Conservation (phyloP, 495 filamentous ascomycete species). For the Filosporella fistucella region DNA sequence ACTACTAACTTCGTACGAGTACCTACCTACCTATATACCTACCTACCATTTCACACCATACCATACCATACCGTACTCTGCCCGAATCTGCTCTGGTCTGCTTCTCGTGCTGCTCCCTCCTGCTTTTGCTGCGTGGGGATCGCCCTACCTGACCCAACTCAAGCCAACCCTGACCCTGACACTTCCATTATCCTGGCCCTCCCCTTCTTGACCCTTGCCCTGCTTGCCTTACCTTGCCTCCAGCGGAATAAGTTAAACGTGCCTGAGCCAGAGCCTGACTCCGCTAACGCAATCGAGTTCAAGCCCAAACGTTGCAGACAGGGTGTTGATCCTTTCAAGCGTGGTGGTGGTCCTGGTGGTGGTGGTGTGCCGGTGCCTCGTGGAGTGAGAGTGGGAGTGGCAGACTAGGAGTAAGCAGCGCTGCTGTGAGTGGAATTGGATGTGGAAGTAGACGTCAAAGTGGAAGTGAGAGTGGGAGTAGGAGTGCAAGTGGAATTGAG, state of each 20-base stretch:
- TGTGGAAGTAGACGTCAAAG: neutral
- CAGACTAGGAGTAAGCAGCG: neutral
- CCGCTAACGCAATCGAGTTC: neutral
- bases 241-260: too few species aligned
- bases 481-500: too few species aligned
- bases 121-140: too few species aligned
- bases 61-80: neutral
- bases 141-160: too few species aligned
- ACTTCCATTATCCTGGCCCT: neutral
- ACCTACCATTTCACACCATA: too few species aligned
- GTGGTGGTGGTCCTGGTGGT: neutral
- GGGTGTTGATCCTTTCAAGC: constrained; percentile 1
- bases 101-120: neutral
- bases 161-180: neutral
- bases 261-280: too few species aligned
- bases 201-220: neutral
- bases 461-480: neutral
- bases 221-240: neutral
- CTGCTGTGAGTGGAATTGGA: neutral
- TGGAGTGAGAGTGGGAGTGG: neutral
- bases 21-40: too few species aligned
- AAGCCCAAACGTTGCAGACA: constrained; percentile 2
- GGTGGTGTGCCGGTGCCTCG: neutral
- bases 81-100: neutral
- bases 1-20: too few species aligned